These are phyloP conservation scores for Secale cereale DNA, from an alignment of 176 grass and related monocot species.

Conservation along the genomic window DNA sequence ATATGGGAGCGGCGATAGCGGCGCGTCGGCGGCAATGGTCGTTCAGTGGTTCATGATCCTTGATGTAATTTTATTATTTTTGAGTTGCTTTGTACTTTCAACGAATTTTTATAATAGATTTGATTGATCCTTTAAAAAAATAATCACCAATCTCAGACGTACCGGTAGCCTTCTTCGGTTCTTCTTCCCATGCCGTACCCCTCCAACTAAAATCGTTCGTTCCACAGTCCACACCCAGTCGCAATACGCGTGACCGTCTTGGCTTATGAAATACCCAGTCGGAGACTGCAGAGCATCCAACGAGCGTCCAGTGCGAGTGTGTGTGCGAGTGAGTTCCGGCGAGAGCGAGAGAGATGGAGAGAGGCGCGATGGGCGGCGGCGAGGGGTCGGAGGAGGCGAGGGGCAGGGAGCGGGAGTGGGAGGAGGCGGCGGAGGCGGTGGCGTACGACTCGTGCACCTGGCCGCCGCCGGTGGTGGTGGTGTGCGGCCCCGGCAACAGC, in stretches of 20 bases:
- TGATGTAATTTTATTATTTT: no score
- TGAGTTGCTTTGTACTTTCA: no score
- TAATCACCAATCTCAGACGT: no score
- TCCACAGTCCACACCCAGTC: no score
- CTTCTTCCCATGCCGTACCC: no score
- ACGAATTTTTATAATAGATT: no score
- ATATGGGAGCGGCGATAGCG: no score
- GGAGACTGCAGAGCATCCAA: background rate
- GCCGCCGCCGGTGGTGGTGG: constrained; percentile 54
- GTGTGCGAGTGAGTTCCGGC: background rate
- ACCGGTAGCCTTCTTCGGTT: no score
- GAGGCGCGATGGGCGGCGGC: background rate
- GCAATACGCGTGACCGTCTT: background rate
- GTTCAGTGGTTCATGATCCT: no score
- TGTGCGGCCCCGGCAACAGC: constrained; percentile 67
- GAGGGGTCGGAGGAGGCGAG: background rate
- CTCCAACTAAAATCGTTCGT: background rate
- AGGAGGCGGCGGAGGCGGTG: constrained; percentile 48
- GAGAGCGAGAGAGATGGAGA: background rate
- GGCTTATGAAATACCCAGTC: background rate
- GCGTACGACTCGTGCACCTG: constrained; percentile 67
- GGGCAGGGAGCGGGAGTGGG: constrained; percentile 30
- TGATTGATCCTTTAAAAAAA: no score
- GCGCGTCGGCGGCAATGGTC: no score
- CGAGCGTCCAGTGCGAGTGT: background rate